Evolutionary conservation across 2,329 filamentous ascomycete genomes (phyloP).

Genomic region (Colletotrichum sublineola): DNA sequence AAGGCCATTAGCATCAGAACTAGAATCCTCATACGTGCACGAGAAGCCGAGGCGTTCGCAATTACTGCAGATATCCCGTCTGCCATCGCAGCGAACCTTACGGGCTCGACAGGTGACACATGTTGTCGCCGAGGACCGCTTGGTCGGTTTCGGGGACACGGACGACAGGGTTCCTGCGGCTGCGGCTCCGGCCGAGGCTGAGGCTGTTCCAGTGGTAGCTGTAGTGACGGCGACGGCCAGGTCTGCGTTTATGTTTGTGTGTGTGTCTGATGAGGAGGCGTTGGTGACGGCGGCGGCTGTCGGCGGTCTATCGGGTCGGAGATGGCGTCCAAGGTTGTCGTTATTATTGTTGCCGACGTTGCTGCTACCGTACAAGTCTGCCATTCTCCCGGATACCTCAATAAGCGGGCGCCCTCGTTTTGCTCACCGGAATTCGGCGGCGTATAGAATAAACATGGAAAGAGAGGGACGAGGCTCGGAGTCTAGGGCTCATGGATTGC

Average conservation of each 20-base stretch:
- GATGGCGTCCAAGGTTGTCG: constrained; percentile 36
- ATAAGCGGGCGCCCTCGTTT: constrained; percentile 23
- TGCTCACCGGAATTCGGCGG: constrained; percentile 39
- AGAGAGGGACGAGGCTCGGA: constrained; percentile 32
- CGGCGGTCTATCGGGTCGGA: constrained; percentile 41
- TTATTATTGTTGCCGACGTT: constrained; percentile 30
- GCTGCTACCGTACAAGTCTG: constrained; percentile 35
- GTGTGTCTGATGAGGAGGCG: neutral
- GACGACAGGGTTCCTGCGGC: constrained; percentile 33
- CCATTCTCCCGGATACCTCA: constrained; percentile 34
- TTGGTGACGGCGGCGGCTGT: constrained; percentile 32
- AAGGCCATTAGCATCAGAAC: constrained; percentile 57
- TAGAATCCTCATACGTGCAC: constrained; percentile 68
- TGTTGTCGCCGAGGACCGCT: constrained; percentile 62
- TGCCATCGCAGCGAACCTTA: constrained; percentile 71
- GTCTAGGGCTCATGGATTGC: constrained; percentile 37
- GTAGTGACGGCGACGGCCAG: constrained; percentile 11
- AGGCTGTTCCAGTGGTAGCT: constrained; percentile 34
- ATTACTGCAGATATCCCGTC: constrained; percentile 67
- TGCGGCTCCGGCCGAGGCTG: constrained; percentile 23
- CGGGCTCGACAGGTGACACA: constrained; percentile 67
- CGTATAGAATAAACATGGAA: constrained; percentile 32
- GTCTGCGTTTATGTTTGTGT: constrained; percentile 15
- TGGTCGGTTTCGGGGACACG: constrained; percentile 46
- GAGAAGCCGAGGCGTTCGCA: constrained; percentile 70